Evolutionary conservation across 2,329 filamentous ascomycete genomes (phyloP).

Genomic region (Calonectria pauciramosa): DNA sequence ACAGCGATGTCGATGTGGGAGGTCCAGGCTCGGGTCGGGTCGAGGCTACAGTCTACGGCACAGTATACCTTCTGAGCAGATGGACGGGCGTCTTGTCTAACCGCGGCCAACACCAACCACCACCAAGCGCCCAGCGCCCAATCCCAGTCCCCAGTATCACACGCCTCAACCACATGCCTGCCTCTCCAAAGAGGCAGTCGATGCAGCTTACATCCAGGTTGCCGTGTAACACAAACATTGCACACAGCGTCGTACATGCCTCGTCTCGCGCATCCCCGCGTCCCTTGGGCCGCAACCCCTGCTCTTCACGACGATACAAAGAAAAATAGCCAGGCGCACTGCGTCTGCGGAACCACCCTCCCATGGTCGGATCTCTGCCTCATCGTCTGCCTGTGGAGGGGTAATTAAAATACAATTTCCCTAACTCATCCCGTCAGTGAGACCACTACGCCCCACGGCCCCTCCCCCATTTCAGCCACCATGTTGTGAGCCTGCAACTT

Average conservation of each 20-base stretch:
- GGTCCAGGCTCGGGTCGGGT: neutral
- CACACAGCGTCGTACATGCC: constrained; percentile 39
- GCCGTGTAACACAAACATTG: constrained; percentile 44
- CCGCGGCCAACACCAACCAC: neutral
- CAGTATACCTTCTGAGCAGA: neutral
- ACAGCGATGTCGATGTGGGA: neutral
- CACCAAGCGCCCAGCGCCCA: neutral
- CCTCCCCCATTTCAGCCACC: constrained; percentile 21
- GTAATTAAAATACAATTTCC: constrained; percentile 21
- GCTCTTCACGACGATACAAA: constrained; percentile 32
- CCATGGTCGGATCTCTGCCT: constrained; percentile 39
- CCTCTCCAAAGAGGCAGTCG: constrained; percentile 22
- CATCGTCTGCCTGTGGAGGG: constrained; percentile 38
- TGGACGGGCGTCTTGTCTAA: neutral
- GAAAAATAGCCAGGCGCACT: constrained; percentile 24
- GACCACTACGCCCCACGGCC: neutral
- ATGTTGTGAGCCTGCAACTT: constrained; percentile 31
- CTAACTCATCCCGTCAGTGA: constrained; percentile 25
- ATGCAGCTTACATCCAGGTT: constrained; percentile 27
- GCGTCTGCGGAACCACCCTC: constrained; percentile 34
- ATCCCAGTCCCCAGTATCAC: neutral
- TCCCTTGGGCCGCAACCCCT: constrained; percentile 32
- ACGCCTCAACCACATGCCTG: constrained; percentile 24
- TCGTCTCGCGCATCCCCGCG: constrained; percentile 43
- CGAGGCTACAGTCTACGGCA: neutral